These are phyloP conservation scores for Calocybe indica DNA, from an alignment of 768 basidiomycete genomes.

Conservation along the genomic window DNA sequence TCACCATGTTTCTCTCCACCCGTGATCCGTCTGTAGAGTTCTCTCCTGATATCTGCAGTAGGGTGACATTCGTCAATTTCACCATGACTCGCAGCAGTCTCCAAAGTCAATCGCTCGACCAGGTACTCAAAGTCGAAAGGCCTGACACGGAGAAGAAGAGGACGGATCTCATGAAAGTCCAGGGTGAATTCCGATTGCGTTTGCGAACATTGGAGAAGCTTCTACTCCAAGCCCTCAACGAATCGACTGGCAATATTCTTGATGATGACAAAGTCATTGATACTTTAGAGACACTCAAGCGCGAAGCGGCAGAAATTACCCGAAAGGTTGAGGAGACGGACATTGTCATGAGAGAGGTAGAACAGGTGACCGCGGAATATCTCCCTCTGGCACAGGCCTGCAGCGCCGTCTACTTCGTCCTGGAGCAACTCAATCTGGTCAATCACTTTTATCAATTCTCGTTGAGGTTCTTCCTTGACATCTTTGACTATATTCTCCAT, in stretches of 20 bases:
- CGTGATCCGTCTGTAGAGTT: slow-evolving; percentile 97
- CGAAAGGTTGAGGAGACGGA: slow-evolving; percentile 96
- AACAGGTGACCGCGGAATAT: slow-evolving; percentile 93
- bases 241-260: slow-evolving; percentile 93
- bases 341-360: slow-evolving; percentile 91
- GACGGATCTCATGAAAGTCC: slow-evolving; percentile 95
- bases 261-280: slow-evolving; percentile 99
- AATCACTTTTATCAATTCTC: slow-evolving; percentile 99
- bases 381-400: slow-evolving; percentile 92
- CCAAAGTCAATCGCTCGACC: slow-evolving; percentile 96
- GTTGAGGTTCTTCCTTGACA: slow-evolving; percentile 94
- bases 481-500: slow-evolving; percentile 92
- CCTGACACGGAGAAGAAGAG: slow-evolving; percentile 95
- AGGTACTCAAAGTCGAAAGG: slow-evolving; percentile 94
- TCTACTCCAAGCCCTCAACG: slow-evolving; percentile 91
- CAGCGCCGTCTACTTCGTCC: slow-evolving; percentile 93
- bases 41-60: slow-evolving; percentile 97
- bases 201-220: slow-evolving; percentile 90
- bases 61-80: slow-evolving; percentile 93
- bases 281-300: slow-evolving; percentile 91
- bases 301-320: slow-evolving; percentile 94
- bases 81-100: slow-evolving; percentile 99
- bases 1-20: slow-evolving; percentile 99
- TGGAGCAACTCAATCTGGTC: slow-evolving; percentile 90
- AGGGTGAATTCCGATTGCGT: slow-evolving; percentile 94